Evolutionary conservation across 2,329 filamentous ascomycete genomes (phyloP).

Genomic region (Claviceps paspali): DNA sequence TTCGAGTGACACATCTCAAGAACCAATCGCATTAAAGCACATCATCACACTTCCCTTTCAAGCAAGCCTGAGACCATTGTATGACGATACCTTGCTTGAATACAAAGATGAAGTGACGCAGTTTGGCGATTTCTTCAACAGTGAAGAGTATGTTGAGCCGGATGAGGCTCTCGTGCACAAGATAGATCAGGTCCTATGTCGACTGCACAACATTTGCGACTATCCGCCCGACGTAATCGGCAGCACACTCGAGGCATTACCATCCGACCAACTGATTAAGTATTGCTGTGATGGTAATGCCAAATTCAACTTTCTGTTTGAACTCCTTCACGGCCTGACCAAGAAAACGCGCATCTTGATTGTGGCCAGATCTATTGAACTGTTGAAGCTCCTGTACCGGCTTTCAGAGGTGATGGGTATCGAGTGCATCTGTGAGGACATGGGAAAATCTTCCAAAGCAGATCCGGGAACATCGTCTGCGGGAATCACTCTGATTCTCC

Average conservation of each 20-base stretch:
- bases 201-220: slow-evolving; percentile 40
- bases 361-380: slow-evolving; percentile 32
- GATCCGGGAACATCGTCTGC: slow-evolving; percentile 19
- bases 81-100: slow-evolving; percentile 32
- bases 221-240: slow-evolving; percentile 36
- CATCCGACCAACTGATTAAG: slow-evolving; percentile 29
- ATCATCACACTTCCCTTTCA: slow-evolving; percentile 42
- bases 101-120: slow-evolving; percentile 27
- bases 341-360: slow-evolving; percentile 35
- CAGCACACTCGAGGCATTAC: slow-evolving; percentile 23
- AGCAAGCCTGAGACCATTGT: slow-evolving; percentile 34
- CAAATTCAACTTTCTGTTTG: slow-evolving; percentile 44
- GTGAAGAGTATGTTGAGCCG: slow-evolving; percentile 23
- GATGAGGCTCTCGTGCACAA: slow-evolving; percentile 23
- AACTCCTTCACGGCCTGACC: slow-evolving; percentile 32
- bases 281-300: slow-evolving; percentile 40
- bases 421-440: slow-evolving; percentile 19
- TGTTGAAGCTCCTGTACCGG: slow-evolving; percentile 36
- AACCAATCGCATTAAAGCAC: slow-evolving; percentile 21
- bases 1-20: slow-evolving; percentile 7
- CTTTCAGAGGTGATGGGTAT: slow-evolving; percentile 27
- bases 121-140: slow-evolving; percentile 28
- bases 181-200: slow-evolving; percentile 35
- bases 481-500: slow-evolving; percentile 27
- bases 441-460: slow-evolving; percentile 11